Conservation (phyloP, 2,329 filamentous ascomycete species). For the Boeremia exigua region DNA sequence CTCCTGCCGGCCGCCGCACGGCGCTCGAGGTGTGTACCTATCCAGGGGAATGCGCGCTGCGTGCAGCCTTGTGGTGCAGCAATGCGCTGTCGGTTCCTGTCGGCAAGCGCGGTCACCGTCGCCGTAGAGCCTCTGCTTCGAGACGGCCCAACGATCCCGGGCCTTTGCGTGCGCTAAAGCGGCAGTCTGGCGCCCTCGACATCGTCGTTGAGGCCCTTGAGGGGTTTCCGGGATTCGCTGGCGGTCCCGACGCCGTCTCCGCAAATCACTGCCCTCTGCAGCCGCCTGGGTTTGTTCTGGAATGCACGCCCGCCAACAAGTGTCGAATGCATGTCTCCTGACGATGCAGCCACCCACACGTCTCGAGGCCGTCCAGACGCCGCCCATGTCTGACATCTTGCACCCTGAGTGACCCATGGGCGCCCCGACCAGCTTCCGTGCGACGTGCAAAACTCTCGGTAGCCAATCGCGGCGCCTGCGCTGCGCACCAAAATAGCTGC, state of each 20-base stretch:
- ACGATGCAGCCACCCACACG: neutral
- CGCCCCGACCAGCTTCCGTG: slow-evolving; percentile 13
- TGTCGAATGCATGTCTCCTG: slow-evolving; percentile 13
- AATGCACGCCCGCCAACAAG: slow-evolving; percentile 21
- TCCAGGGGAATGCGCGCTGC: slow-evolving; percentile 34
- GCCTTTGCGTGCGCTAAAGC: slow-evolving; percentile 4
- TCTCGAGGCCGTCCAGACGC: slow-evolving; percentile 12
- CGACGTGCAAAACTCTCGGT: slow-evolving; percentile 13
- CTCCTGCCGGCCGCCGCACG: slow-evolving; percentile 26
- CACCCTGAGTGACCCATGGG: slow-evolving; percentile 6
- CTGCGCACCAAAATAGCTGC: slow-evolving; percentile 16
- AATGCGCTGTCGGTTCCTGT: slow-evolving; percentile 21
- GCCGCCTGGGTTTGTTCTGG: slow-evolving; percentile 27
- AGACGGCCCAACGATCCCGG: neutral
- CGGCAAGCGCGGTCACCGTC: slow-evolving; percentile 29
- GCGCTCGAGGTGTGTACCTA: slow-evolving; percentile 17
- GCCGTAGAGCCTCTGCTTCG: slow-evolving; percentile 15
- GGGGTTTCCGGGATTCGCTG: slow-evolving; percentile 17
- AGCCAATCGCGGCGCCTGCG: slow-evolving; percentile 13
- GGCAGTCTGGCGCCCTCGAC: slow-evolving; percentile 1
- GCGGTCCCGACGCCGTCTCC: slow-evolving; percentile 12
- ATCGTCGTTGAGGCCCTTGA: slow-evolving; percentile 8
- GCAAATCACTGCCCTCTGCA: slow-evolving; percentile 30
- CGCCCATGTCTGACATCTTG: slow-evolving; percentile 19
- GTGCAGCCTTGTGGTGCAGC: slow-evolving; percentile 16